These are phyloP conservation scores for Cardamine chenopodiifolia DNA, from an alignment of 345 rosid species.

Conservation along the genomic window DNA sequence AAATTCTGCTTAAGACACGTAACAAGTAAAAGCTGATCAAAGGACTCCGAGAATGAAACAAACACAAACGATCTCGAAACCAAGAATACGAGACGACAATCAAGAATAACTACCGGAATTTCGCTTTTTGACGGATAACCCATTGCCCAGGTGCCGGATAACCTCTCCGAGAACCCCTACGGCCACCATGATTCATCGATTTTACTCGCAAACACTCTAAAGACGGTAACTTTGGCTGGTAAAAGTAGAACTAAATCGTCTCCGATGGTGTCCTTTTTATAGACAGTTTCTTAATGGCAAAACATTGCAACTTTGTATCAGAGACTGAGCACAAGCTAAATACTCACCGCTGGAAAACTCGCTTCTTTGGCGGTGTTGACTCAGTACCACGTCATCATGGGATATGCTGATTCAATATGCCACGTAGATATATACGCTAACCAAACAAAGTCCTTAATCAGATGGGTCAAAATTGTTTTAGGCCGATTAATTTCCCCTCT, in stretches of 20 bases:
- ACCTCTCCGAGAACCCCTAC: conserved; percentile 24
- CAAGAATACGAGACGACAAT: not conserved
- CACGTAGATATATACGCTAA: not conserved
- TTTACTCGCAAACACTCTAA: not conserved
- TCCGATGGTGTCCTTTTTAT: not conserved
- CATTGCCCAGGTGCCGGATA: not conserved
- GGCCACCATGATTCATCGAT: conserved; percentile 38
- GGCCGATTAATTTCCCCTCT: not conserved
- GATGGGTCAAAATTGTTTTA: not conserved
- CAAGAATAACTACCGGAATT: conserved; percentile 24
- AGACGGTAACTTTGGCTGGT: not conserved
- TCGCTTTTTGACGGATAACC: not conserved
- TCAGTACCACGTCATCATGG: conserved; percentile 11
- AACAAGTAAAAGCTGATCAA: conserved; percentile 4
- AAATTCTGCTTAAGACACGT: not conserved
- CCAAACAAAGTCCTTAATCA: not conserved
- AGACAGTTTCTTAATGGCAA: not conserved
- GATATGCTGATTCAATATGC: conserved; percentile 23
- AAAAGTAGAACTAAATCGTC: not conserved
- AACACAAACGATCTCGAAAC: not conserved
- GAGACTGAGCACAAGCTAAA: conserved; percentile 2
- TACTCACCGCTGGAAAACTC: not conserved
- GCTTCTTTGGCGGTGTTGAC: conserved; percentile 23
- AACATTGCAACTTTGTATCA: not conserved
- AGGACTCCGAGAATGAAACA: no score